Evolutionary conservation across 108 stramenopile species (phyloP), one percentile per base, ranked within the genome.

Genomic region (Cyclotella baltica): DNA sequence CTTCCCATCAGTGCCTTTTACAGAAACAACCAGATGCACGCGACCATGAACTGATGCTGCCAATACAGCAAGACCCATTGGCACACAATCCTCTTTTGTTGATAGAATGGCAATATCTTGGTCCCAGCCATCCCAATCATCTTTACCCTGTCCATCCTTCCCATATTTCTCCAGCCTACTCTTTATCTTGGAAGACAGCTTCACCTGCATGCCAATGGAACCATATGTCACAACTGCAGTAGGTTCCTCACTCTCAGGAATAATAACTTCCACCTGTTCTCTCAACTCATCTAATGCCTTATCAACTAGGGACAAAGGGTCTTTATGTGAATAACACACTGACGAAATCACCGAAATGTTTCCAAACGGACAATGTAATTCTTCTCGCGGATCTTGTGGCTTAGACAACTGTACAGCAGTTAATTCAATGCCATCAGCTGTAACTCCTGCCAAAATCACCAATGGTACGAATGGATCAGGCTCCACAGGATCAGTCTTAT

Each of bases 41-140:
- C 94, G 89, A 0, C 90, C 90, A 66, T 92, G 91, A 33, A 83
- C 88, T 31, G 88, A 88, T n/a, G 83, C 94, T 0, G 90, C 94
- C 31, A 95, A 69, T 15, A 95, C 77, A 10, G 89, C 88, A 1
- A 88, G 76, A 15, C 94, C 94, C 35, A 84, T 56, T n/a, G 89
- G 87, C 0, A 90, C 88, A 40, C 86, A 79, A 16, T 92, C 88
- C 13, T 81, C 73, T 48, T 85, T 83, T 0, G 94, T 86, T 28
- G 78, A 83, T 4, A 89, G 51, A 11, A 85, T 62, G 15, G 91
- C 83, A 25, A 92, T 83, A 35, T 83, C 81, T 40, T 85, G 67
- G 58, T 86, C 83, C 90, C 90, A 91, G 20, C 73, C 72, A 52
- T 83, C 76, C 73, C 78, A 81, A 36, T 87, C 89, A 33, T 91